Conservation (phyloP, 768 basidiomycete genomes). For the Mrakia hoshinonis region DNA sequence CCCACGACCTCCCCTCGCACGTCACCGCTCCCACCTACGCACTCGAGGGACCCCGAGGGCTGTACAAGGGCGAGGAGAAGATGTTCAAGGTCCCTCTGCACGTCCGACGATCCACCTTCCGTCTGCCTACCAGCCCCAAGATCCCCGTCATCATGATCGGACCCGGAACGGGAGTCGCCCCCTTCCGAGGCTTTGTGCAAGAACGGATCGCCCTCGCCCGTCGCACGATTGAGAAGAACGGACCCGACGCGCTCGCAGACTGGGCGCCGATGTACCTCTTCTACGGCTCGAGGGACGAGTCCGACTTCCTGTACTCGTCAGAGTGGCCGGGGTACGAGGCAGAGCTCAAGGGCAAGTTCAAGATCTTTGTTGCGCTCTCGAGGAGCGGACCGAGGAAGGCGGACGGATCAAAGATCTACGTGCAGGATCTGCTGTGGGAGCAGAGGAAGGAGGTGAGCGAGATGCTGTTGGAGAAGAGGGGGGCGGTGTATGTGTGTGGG, state of each 20-base stretch:
- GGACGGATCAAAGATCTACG: constrained; percentile 92
- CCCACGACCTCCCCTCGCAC: constrained; percentile 39
- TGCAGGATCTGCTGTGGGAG: constrained; percentile 94
- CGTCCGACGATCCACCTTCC: constrained; percentile 90
- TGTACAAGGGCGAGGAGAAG: constrained; percentile 58
- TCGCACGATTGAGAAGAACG: constrained; percentile 90
- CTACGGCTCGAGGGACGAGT: constrained; percentile 85
- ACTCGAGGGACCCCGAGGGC: constrained; percentile 81
- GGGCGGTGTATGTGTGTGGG: constrained; percentile 95
- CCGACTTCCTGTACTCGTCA: constrained; percentile 73
- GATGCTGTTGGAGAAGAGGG: constrained; percentile 85
- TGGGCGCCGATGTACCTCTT: constrained; percentile 94
- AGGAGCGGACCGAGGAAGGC: constrained; percentile 52
- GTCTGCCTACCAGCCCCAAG: constrained; percentile 94
- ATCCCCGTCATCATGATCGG: constrained; percentile 99
- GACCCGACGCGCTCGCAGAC: constrained; percentile 80
- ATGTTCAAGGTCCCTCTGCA: constrained; percentile 83
- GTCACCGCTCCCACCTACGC: constrained; percentile 59
- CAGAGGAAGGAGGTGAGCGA: constrained; percentile 73
- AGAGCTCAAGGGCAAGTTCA: constrained; percentile 86
- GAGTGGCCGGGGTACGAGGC: constrained; percentile 85
- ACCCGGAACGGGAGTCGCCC: constrained; percentile 98
- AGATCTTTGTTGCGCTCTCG: constrained; percentile 80
- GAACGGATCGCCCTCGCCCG: constrained; percentile 94
- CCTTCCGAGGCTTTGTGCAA: constrained; percentile 98